A percentile compares a stretch with the other conserved stretches of the same genome.
Conservation (phyloP, 1,139 yeast species). For the Nakaseomyces kungkrabaensis region DNA sequence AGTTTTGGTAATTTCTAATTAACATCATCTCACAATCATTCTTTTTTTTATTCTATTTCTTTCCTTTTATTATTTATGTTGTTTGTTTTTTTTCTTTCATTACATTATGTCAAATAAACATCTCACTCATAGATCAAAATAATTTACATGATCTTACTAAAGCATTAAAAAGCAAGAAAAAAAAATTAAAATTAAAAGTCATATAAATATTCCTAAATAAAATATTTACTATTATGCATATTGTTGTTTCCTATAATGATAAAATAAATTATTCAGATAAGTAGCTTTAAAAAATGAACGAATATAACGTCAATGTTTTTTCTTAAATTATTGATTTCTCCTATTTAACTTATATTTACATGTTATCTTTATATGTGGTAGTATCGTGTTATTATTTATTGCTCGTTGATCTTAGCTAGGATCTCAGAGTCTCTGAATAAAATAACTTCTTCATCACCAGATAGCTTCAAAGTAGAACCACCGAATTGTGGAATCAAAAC, state of each 20-base stretch:
- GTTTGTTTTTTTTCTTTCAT: too few species aligned
- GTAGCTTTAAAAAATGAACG: neutral
- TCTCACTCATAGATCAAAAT: too few species aligned
- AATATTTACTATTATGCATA: too few species aligned
- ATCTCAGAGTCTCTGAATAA: conserved; percentile 86
- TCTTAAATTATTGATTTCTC: neutral
- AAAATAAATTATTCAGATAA: too few species aligned
- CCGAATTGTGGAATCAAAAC: conserved; percentile 88
- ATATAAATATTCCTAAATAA: too few species aligned
- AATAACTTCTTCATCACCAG: conserved; percentile 65
- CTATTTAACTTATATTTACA: neutral
- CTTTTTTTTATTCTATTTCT: neutral
- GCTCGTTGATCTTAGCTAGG: conserved; percentile 71
- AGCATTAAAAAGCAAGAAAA: too few species aligned
- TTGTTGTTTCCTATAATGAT: too few species aligned
- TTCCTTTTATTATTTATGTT: neutral
- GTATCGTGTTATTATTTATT: neutral
- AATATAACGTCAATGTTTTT: neutral
- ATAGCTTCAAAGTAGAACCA: conserved; percentile 75
- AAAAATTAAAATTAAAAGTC: too few species aligned
- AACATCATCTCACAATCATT: neutral
- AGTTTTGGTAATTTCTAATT: conserved; percentile 1
- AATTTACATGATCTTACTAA: too few species aligned
- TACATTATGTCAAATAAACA: too few species aligned
- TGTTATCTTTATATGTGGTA: neutral